These are phyloP conservation scores for Aspergillus incahuasiensis DNA, from an alignment of 495 filamentous ascomycete species.

Conservation along the genomic window DNA sequence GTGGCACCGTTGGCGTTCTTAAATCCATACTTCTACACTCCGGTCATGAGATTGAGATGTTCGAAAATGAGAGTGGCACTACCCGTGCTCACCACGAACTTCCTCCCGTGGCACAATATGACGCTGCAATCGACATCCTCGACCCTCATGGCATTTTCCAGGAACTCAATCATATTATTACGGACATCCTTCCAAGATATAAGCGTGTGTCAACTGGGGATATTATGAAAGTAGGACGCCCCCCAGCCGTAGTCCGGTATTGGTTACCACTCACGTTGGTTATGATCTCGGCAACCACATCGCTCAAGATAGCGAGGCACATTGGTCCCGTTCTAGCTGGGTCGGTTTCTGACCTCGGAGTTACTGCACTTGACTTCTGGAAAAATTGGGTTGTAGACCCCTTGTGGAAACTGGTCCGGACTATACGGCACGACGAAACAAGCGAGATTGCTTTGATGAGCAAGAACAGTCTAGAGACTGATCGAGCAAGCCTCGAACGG, in stretches of 20 bases:
- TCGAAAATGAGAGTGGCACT: slow-evolving; percentile 73
- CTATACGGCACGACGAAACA: slow-evolving; percentile 83
- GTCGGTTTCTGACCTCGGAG: slow-evolving; percentile 72
- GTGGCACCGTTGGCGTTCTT: slow-evolving; percentile 71
- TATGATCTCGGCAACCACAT: slow-evolving; percentile 72
- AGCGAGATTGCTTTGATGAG: slow-evolving; percentile 96
- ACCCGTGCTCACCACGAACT: slow-evolving; percentile 59
- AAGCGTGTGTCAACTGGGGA: slow-evolving; percentile 41
- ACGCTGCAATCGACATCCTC: slow-evolving; percentile 15
- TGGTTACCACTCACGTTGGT: slow-evolving; percentile 67
- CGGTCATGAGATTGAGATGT: slow-evolving; percentile 41
- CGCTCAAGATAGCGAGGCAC: slow-evolving; percentile 68
- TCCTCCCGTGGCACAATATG: slow-evolving; percentile 39
- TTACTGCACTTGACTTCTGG: slow-evolving; percentile 84
- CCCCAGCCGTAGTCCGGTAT: slow-evolving; percentile 72
- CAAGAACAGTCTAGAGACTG: slow-evolving; percentile 79
- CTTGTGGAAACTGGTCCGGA: slow-evolving; percentile 72
- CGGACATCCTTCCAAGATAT: slow-evolving; percentile 57
- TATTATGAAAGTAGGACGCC: slow-evolving; percentile 62
- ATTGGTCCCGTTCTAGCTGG: slow-evolving; percentile 64
- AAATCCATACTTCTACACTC: slow-evolving; percentile 61
- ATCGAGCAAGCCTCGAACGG: slow-evolving; percentile 84
- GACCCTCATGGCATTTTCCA: slow-evolving; percentile 57
- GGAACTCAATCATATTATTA: slow-evolving; percentile 62
- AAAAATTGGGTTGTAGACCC: slow-evolving; percentile 92